Conservation (phyloP, 768 basidiomycete species). For the Boletus sp. region DNA sequence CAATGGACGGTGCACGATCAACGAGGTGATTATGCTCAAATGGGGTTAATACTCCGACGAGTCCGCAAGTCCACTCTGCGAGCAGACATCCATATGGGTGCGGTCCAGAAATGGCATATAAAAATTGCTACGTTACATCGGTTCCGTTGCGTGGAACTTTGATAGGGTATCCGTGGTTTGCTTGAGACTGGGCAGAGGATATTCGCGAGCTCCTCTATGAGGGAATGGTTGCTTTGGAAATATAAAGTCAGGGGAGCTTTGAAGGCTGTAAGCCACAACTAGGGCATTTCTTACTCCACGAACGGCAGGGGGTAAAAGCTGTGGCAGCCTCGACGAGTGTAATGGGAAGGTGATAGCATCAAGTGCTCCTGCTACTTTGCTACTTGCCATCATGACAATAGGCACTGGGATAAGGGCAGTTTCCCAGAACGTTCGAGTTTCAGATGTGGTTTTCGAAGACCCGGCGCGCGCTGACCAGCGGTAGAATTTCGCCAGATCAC, state of each 20-base stretch:
- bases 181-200: no score
- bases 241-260: background rate
- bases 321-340: no score
- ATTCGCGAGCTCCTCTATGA: background rate
- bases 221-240: background rate
- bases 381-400: background rate
- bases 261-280: background rate
- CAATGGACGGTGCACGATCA: background rate
- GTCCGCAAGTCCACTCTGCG: background rate
- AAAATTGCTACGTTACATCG: background rate
- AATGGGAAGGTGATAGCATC: no score
- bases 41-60: background rate
- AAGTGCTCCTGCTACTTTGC: no score
- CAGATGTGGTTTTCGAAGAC: no score
- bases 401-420: no score
- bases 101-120: background rate
- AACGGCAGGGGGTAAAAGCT: no score
- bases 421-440: no score
- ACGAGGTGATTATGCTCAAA: background rate
- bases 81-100: background rate
- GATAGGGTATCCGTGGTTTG: background rate
- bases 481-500: no score
- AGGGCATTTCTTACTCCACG: no score
- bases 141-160: background rate
- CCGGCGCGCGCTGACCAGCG: no score